These are phyloP conservation scores for Buxus sempervirens DNA, from an alignment of 164 flowering plant species.

Conservation along the genomic window DNA sequence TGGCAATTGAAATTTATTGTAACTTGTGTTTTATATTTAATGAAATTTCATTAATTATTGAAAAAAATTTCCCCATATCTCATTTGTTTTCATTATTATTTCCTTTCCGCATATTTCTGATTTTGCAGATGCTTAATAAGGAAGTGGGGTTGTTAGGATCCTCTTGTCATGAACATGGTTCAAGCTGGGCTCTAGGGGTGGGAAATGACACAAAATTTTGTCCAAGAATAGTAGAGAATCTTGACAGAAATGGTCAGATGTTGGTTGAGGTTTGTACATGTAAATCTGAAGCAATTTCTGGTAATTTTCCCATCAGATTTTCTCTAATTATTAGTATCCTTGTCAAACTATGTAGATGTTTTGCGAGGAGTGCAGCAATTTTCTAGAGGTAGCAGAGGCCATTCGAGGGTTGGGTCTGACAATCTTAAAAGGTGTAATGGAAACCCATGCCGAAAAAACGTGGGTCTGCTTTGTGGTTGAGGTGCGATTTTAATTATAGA, in stretches of 20 bases:
- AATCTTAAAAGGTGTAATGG: constrained; percentile 65
- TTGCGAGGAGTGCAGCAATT: constrained; percentile 66
- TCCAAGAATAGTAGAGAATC: constrained; percentile 68
- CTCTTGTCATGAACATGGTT: constrained; percentile 50
- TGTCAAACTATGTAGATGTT: constrained; percentile 49
- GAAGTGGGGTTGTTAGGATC: constrained; percentile 33
- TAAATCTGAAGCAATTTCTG: background rate
- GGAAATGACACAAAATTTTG: constrained; percentile 60
- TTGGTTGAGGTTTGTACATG: constrained; percentile 60
- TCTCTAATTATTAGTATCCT: constrained; percentile 3
- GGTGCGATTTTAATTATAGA: constrained; percentile 32
- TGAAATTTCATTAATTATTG: too few species aligned
- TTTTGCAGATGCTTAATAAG: constrained; percentile 46
- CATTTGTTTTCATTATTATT: too few species aligned
- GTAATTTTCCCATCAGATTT: background rate
- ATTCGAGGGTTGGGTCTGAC: constrained; percentile 67
- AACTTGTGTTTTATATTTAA: too few species aligned
- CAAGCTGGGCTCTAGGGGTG: constrained; percentile 87
- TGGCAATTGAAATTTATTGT: too few species aligned
- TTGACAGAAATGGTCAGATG: constrained; percentile 68
- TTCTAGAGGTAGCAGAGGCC: constrained; percentile 76
- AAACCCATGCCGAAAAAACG: constrained; percentile 55
- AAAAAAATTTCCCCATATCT: too few species aligned
- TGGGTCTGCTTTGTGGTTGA: constrained; percentile 84
- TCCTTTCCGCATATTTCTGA: constrained; percentile 1